Evolutionary conservation across 495 filamentous ascomycete genomes (phyloP), one percentile per base, ranked within the genome.

Genomic region (Penicillium herquei): DNA sequence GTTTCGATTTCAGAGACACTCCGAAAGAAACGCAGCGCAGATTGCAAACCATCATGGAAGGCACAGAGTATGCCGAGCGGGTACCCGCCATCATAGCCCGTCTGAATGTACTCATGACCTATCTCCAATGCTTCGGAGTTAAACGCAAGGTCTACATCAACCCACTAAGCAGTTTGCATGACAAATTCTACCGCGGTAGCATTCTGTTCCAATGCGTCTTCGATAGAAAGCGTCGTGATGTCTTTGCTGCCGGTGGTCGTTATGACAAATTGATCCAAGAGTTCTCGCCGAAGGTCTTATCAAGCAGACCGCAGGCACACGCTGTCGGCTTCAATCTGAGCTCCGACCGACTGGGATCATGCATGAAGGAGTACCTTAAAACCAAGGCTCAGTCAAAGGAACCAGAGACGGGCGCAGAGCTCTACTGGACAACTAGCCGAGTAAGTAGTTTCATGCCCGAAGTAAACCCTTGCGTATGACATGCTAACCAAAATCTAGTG

Each of bases 321-420:
- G 93, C 90, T 9, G 94, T 98, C 37, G 94, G 94, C 3, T 95
- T 97, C 65, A 93, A 93, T 59, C 74, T 98, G 35, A 89, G 89
- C 26, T 96, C 90, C 83, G 92, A 96, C 61, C 84, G 87, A 57
- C 78, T 93, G 11, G 81, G 84, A 51, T 78, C 77, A 6, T 78
- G 81, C 39, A 85, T 92, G 87, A 64, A 79, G 53, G 72, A 86
- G 56, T 78, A 87, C 53, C 79, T 89, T 18, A 87, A 86, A 49
- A 70, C 79, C 3, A 91, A 87, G 60, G 71, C 79, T 3, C 87
- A 84, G 52, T 61, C 86, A 17, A 95, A 90, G 70, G 89, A 88
- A 63, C 56, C 74, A 13, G 76, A 82, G 57, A 51, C 69, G 49
- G 68, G 75, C 49, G 39, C 70, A 7, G 76, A 80, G 13, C 74